phyloP scores from a whole-genome alignment of 768 basidiomycete genomes.

The Mycena sanguinolenta region DNA sequence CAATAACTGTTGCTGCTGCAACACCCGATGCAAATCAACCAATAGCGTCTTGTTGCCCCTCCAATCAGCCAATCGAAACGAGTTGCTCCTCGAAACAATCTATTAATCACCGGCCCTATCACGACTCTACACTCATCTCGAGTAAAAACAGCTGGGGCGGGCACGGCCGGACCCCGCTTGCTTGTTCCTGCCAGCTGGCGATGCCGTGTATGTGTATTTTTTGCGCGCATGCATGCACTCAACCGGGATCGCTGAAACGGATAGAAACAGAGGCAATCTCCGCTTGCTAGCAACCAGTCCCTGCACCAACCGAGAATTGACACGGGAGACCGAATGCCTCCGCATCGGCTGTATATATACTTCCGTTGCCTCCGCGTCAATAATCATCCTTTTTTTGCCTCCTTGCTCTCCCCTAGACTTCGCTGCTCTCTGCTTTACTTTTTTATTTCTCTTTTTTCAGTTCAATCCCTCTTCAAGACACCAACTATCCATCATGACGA shows the following conservation, averaged over 20 bases:
- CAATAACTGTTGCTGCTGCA: not conserved
- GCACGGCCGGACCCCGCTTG: not conserved
- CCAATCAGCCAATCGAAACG: too few species aligned
- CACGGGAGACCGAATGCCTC: not conserved
- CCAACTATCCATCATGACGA: constrained; percentile 69
- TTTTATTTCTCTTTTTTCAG: constrained; percentile 3
- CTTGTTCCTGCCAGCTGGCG: not conserved
- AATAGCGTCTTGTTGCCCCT: not conserved
- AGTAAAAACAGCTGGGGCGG: not conserved
- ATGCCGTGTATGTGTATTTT: not conserved
- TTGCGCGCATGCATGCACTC: too few species aligned
- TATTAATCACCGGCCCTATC: constrained; percentile 4
- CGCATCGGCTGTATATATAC: constrained; percentile 9
- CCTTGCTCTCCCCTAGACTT: constrained; percentile 1
- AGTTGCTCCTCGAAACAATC: too few species aligned
- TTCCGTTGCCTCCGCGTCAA: not conserved
- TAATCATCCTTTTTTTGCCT: not conserved
- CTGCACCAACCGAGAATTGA: not conserved
- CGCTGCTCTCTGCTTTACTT: constrained; percentile 9
- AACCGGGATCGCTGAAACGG: too few species aligned
- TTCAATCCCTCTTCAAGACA: constrained; percentile 5
- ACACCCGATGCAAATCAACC: not conserved
- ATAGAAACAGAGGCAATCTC: not conserved
- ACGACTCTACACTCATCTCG: constrained; percentile 16
- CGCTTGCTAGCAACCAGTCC: not conserved